These are phyloP conservation scores for Yueomyces sinensis DNA, from an alignment of 805 yeast genomes.

Conservation along the genomic window DNA sequence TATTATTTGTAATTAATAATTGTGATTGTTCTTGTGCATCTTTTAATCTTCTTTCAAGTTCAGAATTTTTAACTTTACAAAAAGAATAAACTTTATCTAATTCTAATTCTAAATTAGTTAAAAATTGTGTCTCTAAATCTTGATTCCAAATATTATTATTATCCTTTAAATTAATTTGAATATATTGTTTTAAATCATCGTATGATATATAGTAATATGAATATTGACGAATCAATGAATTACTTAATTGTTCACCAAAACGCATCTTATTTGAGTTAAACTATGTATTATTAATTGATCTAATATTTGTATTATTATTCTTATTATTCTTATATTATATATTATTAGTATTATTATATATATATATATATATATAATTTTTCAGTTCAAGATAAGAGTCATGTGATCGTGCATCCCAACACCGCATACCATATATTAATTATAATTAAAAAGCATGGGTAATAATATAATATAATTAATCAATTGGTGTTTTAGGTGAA, in stretches of 20 bases:
- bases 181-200: slow-evolving; percentile 75
- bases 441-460: too few species aligned
- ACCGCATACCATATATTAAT: too few species aligned
- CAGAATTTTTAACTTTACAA: slow-evolving; percentile 77
- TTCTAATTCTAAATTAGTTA: slow-evolving; percentile 63
- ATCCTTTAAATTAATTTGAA: slow-evolving; percentile 51
- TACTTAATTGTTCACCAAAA: slow-evolving; percentile 87
- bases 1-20: slow-evolving; percentile 46
- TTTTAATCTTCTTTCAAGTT: slow-evolving; percentile 72
- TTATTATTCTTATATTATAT: too few species aligned
- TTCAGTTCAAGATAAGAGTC: too few species aligned
- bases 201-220: slow-evolving; percentile 83
- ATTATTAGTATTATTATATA: too few species aligned
- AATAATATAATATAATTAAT: too few species aligned
- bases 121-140: slow-evolving; percentile 68
- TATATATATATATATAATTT: too few species aligned
- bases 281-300: too few species aligned
- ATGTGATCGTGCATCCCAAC: too few species aligned
- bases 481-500: too few species aligned
- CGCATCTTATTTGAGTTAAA: slow-evolving; percentile 73
- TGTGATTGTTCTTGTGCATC: slow-evolving; percentile 65
- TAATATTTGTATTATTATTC: too few species aligned
- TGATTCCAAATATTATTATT: slow-evolving; percentile 57
- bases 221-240: slow-evolving; percentile 82
- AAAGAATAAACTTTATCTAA: slow-evolving; percentile 88